Evolutionary conservation across 306 rosid species (phyloP).

Genomic region (Biancaea sappan): DNA sequence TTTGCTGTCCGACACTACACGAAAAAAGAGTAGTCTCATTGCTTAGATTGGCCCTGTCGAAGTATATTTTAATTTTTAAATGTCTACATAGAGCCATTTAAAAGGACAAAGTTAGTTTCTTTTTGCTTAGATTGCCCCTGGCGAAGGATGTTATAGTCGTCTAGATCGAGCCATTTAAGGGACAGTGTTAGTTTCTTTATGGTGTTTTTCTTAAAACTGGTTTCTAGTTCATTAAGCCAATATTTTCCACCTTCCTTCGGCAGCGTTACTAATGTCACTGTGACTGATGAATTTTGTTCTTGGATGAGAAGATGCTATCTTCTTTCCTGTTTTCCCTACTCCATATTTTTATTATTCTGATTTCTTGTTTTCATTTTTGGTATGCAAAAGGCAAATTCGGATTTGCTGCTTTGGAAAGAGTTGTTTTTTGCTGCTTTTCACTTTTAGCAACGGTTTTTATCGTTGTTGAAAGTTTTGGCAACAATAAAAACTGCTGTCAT

Average conservation of each 20-base stretch:
- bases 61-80: conserved; percentile 33
- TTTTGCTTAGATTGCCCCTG: conserved; percentile 15
- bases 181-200: conserved; percentile 39
- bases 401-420: no score
- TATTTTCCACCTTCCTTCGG: conserved; percentile 32
- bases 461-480: no score
- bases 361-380: no score
- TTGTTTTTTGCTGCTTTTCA: no score
- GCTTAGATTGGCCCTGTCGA: conserved; percentile 18
- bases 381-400: no score
- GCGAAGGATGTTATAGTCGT: conserved; percentile 31
- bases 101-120: conserved; percentile 37
- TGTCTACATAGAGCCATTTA: conserved; percentile 35
- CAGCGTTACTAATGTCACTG: conserved; percentile 23
- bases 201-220: conserved; percentile 34
- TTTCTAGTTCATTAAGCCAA: conserved; percentile 30
- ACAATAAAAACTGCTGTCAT: no score
- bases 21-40: conserved; percentile 67
- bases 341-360: no score
- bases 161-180: conserved; percentile 33
- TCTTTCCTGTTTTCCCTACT: background rate
- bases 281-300: conserved; percentile 24
- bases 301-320: background rate
- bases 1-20: conserved; percentile 83
- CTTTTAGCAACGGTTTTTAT: no score